Percentiles rank a stretch among this genome's conserved stretches.
These are phyloP conservation scores for Phytophthora tentaculata DNA, from an alignment of 352 stramenopile species.

Conservation along the genomic window DNA sequence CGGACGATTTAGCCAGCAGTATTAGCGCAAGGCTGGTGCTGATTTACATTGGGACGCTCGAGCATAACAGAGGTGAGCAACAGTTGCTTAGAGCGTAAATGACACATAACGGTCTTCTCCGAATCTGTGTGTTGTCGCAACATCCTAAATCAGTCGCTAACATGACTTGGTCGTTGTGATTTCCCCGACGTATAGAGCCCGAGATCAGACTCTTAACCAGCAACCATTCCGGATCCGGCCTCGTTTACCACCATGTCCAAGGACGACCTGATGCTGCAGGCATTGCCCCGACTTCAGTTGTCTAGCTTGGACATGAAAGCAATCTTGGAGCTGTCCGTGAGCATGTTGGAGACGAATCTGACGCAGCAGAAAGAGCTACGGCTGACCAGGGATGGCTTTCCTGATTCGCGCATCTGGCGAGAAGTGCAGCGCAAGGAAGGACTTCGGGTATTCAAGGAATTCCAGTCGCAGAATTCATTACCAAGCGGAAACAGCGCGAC, in stretches of 20 bases:
- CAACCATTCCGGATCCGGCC: slow-evolving; percentile 32
- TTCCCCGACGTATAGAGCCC: slow-evolving; percentile 9
- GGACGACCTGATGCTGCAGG: slow-evolving; percentile 39
- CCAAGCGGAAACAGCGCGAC: slow-evolving; percentile 35
- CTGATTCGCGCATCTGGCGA: slow-evolving; percentile 51
- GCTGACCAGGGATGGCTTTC: slow-evolving; percentile 42
- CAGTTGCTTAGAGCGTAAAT: slow-evolving; percentile 4
- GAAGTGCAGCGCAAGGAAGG: slow-evolving; percentile 50
- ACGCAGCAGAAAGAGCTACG: slow-evolving; percentile 50
- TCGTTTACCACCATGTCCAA: slow-evolving; percentile 40
- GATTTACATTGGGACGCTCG: no score
- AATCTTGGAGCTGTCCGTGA: slow-evolving; percentile 43
- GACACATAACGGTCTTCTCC: slow-evolving; percentile 20
- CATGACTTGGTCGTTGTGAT: slow-evolving; percentile 18
- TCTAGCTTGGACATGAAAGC: slow-evolving; percentile 38
- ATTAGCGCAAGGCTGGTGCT: no score
- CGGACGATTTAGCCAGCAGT: no score
- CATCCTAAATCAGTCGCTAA: slow-evolving; percentile 26
- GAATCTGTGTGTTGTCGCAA: slow-evolving; percentile 25
- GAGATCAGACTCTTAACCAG: slow-evolving; percentile 5
- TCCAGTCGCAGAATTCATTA: slow-evolving; percentile 27
- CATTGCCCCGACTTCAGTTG: slow-evolving; percentile 45
- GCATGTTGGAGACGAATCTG: slow-evolving; percentile 53
- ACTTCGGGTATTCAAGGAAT: slow-evolving; percentile 47
- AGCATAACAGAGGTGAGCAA: neutral